Evolutionary conservation across 805 yeast species (phyloP), one percentile per base, ranked within the genome.

Genomic region (Yarrowia sp.): DNA sequence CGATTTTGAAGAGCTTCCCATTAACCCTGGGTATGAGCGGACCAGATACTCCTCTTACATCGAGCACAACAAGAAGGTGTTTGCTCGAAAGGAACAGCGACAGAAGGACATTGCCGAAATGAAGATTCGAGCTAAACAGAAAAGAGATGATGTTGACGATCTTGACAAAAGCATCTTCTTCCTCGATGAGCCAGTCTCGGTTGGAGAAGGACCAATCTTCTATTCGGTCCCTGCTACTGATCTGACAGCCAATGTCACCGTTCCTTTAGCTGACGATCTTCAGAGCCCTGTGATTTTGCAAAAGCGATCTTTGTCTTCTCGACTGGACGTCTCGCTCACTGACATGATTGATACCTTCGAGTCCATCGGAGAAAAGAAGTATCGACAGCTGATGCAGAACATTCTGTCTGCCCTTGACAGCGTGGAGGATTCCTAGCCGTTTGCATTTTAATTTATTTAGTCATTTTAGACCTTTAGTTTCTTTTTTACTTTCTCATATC

Each of bases 291-390:
- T 21, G 2, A 6, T 22, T 14, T 14, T 51, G 0, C 42, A 51
- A 16, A n/a, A 13, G 22, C 39, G 56, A 6, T 51, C 58, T 2
- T 6, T 35, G 16, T n/a, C 42, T 16, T 24, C 58, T 18, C 31
- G 58, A 9, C 32, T 51, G 13, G 58, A 51, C 13, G 13, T 51
- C 24, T 22, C 58, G 7, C 32, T 51, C 32, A 35, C 58, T 3
- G 58, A 51, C 12, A 51, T 51, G 42, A 51, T 51, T 6, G 58
- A 35, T 7, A 51, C 42, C 6, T 51, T 51, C 9, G 58, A 51
- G 14, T 21, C 58, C 4, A 24, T 51, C 13, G 58, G 58, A 4
- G 58, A 51, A 18, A 51, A 35, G 42, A 51, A 35, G 33, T 51
- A 51, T 21, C n/a, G 32, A 12, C 41, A 33, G 32, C 42, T 51